Base-by-base conservation (phyloP, 805 yeast genomes). In the Candida quercuum region DNA sequence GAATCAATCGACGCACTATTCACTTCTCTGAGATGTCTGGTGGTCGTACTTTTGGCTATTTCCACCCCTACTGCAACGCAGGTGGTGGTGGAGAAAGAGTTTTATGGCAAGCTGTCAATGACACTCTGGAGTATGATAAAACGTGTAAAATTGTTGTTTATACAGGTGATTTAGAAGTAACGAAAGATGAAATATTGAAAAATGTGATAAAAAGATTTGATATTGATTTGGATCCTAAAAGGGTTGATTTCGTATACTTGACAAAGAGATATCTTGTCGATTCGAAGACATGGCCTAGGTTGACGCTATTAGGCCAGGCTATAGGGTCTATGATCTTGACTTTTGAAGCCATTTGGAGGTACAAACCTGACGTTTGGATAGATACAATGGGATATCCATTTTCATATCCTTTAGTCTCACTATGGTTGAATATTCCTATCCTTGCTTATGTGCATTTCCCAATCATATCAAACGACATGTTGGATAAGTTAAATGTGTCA, bases 1-100 rank as follows among this genome's bases (percentile, higher is more conserved):
- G 11, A 8, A 8, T 11, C 24, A 22, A 8, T 22, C 24, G 24
- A 22, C 24, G 10, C 8, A 22, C 10, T 8, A 22, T 22, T 22
- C 24, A 8, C 24, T 8, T 22, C 24, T 22, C 11, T 8, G 11
- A 22, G 11, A 22, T 22, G 24, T n/a, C n/a, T n/a, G n/a, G n/a
- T n/a, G 24, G 24, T 9, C n/a, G 10, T 7, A 59, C 86, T 10
- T 81, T 67, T 56, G 99, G 98, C 6, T 89, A 84, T 53, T 88
- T 93, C 66, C 99, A 93, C 61, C 99, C 99, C 0, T 85, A 81
- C 51, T 88, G 96, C 46, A 86, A 85, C 56, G 94, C 96, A 28
- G 96, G 95, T 32, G 99, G 99, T 15, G 99, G 99, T 22, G 99
- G 99, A 18, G 99, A 93, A 57, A 76, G 91, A 39, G 99, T 93